Evolutionary conservation across 768 basidiomycete genomes (phyloP), one percentile per base, ranked within the genome.

Genomic region (Neoboletus magnificus): DNA sequence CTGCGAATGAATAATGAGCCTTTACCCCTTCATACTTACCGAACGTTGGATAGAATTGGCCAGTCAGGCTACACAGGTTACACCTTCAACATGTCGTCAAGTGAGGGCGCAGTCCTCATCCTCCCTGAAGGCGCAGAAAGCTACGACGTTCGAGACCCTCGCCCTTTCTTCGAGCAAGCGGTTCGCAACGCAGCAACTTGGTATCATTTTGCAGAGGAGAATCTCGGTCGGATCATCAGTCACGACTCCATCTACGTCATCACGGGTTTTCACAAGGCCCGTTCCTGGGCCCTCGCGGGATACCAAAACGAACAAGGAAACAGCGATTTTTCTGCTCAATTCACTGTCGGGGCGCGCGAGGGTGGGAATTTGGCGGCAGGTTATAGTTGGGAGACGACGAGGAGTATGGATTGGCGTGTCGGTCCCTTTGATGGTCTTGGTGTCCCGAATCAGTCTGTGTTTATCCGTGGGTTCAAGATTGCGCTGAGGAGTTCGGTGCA

Each of bases 181-280:
- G 52, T 54, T 32, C 37, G 55, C 29, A 46, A 74, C 51, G 72
- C 66, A 0, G 52, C 50, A 15, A 50, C 59, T 6, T 75, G 74
- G 73, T 74, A 73, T 52, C 54, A 51, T 30, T 70, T 69, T 22
- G 69, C 62, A 10, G 63, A 69, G 52, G 59, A 54, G 25, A 49
- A 58, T 0, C 65, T 69, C 47, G 67, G 67, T 10, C 64, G 67
- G 45, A 59, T 58, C 50, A 66, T 65, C n/a, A 65, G 65, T 37
- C 68, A 69, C 37, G 67, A 71, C 12, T 54, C 66, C 18, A 62
- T 73, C 40, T 75, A 75, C 36, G 60, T 74, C 35, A 63, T 75
- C 39, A 75, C 63, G 5, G 65, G 66, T 1, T 33, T 66, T 8
- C 56, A 68, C 50, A 66, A 58, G 23, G 63, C 66, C 4, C 57